Evolutionary conservation across 352 stramenopile genomes (phyloP), one percentile per base, ranked within the genome.

Genomic region (Phytophthora europaea): DNA sequence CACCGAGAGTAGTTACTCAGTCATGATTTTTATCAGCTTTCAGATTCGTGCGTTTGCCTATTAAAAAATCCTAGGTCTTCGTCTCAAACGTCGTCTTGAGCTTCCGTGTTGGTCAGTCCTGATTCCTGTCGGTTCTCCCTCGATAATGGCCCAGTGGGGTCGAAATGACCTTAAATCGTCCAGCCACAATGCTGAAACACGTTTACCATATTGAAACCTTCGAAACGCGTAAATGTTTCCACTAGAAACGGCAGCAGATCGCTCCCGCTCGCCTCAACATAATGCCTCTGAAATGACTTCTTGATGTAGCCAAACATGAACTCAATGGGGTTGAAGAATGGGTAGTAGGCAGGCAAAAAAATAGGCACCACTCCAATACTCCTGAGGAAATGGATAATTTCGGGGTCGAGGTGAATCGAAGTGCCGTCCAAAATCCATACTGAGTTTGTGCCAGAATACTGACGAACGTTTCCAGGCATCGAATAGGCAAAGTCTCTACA

Each of bases 291-390:
- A 18, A 64, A 70, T 3, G n/a, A 40, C 34, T 48, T 45, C 40
- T 64, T 68, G 20, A 73, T 40, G 23, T 74, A 77, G 8, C 78
- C 72, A n/a, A 82, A 85, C 15, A 85, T 23, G 22, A 59, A 76
- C 20, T 81, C 75, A 9, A 81, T 85, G 0, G 75, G 75, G 40
- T 84, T 81, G 38, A 77, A 79, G 47, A 84, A 79, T 38, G 70
- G 78, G 22, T 66, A 80, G 22, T 77, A 82, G 1, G 64, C 66
- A 15, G 74, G 70, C 3, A 85, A 47, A 33, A 81, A 82, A 38
- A 77, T 73, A 9, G 12, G 34, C 9, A 40, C 34, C 9, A 40
- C 12, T 40, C 34, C 34, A 13, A 40, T 13, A 13, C 61, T 75
- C 2, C 67, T 31, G 2, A 80, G 47, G 55, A 70, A 81, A 31